A percentile compares a stretch with the other conserved stretches of the same genome.
Evolutionary conservation across 768 basidiomycete genomes (phyloP).

Genomic region (Boletus sp.): DNA sequence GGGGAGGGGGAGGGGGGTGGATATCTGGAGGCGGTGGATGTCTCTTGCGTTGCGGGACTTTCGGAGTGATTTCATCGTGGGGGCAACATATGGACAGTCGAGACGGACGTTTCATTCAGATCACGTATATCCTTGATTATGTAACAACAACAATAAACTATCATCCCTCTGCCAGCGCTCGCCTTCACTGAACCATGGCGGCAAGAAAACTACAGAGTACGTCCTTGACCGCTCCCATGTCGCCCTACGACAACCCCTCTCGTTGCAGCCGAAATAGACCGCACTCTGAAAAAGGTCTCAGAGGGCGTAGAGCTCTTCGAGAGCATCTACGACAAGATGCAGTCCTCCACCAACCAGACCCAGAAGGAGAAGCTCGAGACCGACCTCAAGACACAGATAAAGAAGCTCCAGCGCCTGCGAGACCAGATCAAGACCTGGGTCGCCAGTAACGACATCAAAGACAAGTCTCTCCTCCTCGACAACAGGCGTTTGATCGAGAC

Average conservation of each 20-base stretch:
- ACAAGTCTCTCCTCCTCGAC: conserved; percentile 89
- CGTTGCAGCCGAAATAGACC: conserved; percentile 94
- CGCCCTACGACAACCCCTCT: background rate
- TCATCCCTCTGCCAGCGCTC: background rate
- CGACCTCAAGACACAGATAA: conserved; percentile 97
- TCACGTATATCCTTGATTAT: conserved; percentile 10
- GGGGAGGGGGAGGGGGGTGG: conserved; percentile 64
- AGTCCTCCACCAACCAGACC: conserved; percentile 90
- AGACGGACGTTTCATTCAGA: background rate
- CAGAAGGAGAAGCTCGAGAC: conserved; percentile 98
- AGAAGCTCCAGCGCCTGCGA: conserved; percentile 81
- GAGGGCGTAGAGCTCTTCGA: conserved; percentile 96
- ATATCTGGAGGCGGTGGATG: conserved; percentile 57
- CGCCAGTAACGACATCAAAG: conserved; percentile 97
- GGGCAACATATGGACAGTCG: background rate
- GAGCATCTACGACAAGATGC: conserved; percentile 97
- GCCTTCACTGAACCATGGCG: conserved; percentile 56
- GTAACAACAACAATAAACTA: conserved; percentile 14
- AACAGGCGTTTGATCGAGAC: conserved; percentile 96
- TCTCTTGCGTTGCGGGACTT: conserved; percentile 65
- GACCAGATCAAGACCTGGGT: conserved; percentile 97
- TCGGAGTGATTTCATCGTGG: conserved; percentile 74
- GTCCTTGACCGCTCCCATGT: conserved; percentile 8
- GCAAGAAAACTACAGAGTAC: conserved; percentile 87
- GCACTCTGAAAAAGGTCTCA: conserved; percentile 93